Evolutionary conservation across 306 rosid species (phyloP).

Genomic region (Arachis hypogaea): DNA sequence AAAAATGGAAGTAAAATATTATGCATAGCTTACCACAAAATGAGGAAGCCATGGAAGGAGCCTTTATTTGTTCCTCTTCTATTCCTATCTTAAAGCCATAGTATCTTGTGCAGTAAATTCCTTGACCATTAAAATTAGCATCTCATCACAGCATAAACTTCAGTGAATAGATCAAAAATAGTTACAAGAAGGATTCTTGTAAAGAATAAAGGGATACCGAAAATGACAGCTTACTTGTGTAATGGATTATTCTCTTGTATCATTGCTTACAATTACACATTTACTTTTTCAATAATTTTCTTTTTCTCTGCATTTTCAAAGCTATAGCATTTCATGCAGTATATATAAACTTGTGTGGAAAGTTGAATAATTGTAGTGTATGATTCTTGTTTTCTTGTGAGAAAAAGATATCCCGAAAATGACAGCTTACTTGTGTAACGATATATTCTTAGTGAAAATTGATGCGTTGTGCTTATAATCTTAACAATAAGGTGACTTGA

Average conservation of each 20-base stretch:
- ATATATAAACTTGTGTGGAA: too few species aligned
- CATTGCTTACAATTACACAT: too few species aligned
- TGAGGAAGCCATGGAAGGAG: not conserved
- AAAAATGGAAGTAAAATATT: too few species aligned
- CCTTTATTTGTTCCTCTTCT: not conserved
- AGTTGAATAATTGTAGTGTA: not conserved
- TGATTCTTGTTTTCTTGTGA: conserved; percentile 7
- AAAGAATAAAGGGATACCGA: conserved; percentile 20
- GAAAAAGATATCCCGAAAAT: conserved; percentile 22
- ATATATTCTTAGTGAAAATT: conserved; percentile 36
- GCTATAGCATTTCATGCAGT: too few species aligned
- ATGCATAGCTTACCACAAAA: conserved; percentile 1
- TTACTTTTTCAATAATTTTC: too few species aligned
- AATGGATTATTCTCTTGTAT: conserved; percentile 36
- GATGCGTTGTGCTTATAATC: not conserved
- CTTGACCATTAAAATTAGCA: not conserved
- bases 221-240: conserved; percentile 44
- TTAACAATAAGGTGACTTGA: conserved; percentile 17
- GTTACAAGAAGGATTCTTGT: not conserved
- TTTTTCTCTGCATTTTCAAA: too few species aligned
- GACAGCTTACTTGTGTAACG: conserved; percentile 45
- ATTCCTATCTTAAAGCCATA: not conserved
- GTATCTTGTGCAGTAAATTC: conserved; percentile 1
- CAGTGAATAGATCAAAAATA: conserved; percentile 12
- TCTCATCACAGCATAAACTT: not conserved